phyloP scores from a whole-genome alignment of 1,284 basidiomycete genomes.

The Omphalotus olearius region DNA sequence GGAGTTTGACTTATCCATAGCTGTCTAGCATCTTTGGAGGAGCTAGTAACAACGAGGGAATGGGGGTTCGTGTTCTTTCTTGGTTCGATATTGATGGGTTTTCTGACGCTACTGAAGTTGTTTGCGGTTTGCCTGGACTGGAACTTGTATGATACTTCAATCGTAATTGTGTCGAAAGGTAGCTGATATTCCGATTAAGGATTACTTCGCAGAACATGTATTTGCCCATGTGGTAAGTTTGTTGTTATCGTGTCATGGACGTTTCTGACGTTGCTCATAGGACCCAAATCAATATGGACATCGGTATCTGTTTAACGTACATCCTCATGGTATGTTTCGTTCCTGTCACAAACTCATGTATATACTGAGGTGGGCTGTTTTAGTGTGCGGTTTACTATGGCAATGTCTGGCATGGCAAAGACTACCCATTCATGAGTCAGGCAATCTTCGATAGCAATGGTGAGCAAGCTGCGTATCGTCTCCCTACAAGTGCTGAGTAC shows the following conservation, averaged over 20 bases:
- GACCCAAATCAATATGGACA: constrained; percentile 15
- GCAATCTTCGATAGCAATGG: constrained; percentile 11
- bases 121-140: constrained; percentile 13
- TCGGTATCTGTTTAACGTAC: constrained; percentile 4
- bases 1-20: not conserved
- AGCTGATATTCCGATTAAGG: no score
- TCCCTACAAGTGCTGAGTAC: constrained; percentile 5
- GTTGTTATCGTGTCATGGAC: not conserved
- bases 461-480: not conserved
- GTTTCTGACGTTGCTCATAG: constrained; percentile 6
- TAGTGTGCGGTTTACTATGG: constrained; percentile 17
- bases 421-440: constrained; percentile 18
- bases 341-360: no score
- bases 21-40: constrained; percentile 5
- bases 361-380: constrained; percentile 7
- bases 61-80: constrained; percentile 12
- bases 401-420: constrained; percentile 17
- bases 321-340: no score
- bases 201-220: constrained; percentile 13
- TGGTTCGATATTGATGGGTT: not conserved
- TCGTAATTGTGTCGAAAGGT: no score
- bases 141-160: constrained; percentile 3
- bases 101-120: not conserved
- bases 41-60: constrained; percentile 17
- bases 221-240: constrained; percentile 5